Percentiles rank a stretch among this genome's conserved stretches.
Conservation (phyloP, 108 stramenopile genomes). For the Nitzschia palea region DNA sequence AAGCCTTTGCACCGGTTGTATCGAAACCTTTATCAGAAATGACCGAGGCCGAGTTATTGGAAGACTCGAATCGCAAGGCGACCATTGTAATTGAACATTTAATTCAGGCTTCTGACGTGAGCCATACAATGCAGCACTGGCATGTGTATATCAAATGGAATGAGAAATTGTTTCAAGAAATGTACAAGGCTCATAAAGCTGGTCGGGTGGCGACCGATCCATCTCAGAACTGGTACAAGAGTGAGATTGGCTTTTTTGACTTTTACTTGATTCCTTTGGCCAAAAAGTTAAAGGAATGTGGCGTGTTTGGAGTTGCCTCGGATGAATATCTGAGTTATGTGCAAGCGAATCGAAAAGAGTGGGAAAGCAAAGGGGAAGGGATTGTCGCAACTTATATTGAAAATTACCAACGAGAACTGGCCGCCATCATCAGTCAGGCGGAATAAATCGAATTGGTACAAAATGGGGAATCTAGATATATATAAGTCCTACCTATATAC, state of each 20-base stretch:
- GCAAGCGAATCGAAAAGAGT: conserved; percentile 14
- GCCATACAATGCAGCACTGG: conserved; percentile 54
- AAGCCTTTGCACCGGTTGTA: not conserved
- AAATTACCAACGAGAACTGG: conserved; percentile 1
- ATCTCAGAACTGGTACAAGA: conserved; percentile 7
- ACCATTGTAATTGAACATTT: conserved; percentile 50
- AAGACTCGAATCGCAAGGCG: conserved; percentile 36
- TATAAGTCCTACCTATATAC: no score
- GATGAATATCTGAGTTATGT: conserved; percentile 22
- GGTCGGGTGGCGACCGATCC: conserved; percentile 1
- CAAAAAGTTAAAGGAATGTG: conserved; percentile 19
- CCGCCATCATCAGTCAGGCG: not conserved
- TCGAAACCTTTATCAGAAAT: not conserved
- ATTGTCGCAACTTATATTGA: not conserved
- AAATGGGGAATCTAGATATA: no score
- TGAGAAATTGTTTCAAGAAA: conserved; percentile 16
- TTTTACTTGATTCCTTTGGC: conserved; percentile 27
- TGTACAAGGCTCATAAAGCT: conserved; percentile 1
- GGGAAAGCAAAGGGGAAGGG: conserved; percentile 1
- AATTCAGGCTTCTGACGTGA: conserved; percentile 51
- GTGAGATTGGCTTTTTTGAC: conserved; percentile 24
- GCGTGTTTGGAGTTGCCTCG: conserved; percentile 20
- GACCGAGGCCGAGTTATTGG: not conserved
- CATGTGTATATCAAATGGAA: conserved; percentile 23
- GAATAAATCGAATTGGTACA: no score